Base-by-base conservation (phyloP, 148 eudicot species). In the Hydrangea macrophylla region DNA sequence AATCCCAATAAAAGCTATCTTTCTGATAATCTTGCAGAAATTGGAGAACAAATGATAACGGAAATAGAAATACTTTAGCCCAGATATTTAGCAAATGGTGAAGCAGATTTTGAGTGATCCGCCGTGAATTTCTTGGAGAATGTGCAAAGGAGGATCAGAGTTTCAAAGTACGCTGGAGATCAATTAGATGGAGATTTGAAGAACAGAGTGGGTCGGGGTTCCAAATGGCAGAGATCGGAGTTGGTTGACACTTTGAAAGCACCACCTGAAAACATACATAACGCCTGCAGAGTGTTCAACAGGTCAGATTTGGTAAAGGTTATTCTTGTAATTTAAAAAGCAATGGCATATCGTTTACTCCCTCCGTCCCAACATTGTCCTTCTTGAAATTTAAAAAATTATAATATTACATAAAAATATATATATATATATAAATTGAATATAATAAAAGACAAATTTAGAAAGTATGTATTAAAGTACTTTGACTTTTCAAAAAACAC, bases 171-270 rank as follows among this genome's bases (percentile, higher is more conserved):
- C 27, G 48, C 17, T n/a, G 15, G 25, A 22, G 39, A 2, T 25
- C 11, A 17, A 13, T 7, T 12, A 35, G n/a, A n/a, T n/a, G 36
- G 45, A 36, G 22, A 28, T 22, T 39, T 40, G 31, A 15, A 17
- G 30, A 60, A 20, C 6, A 36, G 17, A 22, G 64, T 24, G 18
- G 3, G 32, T 40, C 10, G 53, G 20, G 65, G 37, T 33, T 23
- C 25, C 32, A 48, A 70, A 55, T 15, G 58, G 40, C 32, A 33
- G 33, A 70, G 58, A 60, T 70, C 58, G 45, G 58, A 69, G 55
- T 68, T 44, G 55, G 72, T 58, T 44, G n/a, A n/a, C n/a, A n/a
- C n/a, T n/a, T n/a, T n/a, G 33, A 60, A 33, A 18, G 65, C 67
- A 27, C 54, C 67, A 42, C 54, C 67, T 30, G 54, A 35, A 60